These are phyloP conservation scores for Cymbopogon citratus DNA, from an alignment of 176 grass and related monocot species.

Conservation along the genomic window DNA sequence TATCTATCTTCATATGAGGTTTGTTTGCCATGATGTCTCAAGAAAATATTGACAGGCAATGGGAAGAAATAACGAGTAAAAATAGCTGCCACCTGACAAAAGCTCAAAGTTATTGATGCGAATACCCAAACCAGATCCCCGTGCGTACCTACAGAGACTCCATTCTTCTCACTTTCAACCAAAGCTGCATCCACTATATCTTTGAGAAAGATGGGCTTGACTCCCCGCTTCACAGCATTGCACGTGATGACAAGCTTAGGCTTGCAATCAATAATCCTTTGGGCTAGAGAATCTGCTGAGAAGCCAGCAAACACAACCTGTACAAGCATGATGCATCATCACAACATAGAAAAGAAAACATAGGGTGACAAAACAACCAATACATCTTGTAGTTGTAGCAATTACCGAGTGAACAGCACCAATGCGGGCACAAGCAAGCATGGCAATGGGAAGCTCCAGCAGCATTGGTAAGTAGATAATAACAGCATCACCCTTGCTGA, in stretches of 20 bases:
- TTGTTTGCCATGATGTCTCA: neutral
- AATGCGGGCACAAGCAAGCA: slow-evolving; percentile 92
- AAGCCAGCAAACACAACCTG: slow-evolving; percentile 97
- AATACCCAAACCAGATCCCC: neutral
- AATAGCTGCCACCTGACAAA: neutral
- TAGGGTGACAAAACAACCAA: neutral
- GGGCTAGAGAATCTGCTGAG: slow-evolving; percentile 79
- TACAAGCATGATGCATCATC: neutral
- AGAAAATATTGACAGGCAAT: neutral
- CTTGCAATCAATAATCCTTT: slow-evolving; percentile 87
- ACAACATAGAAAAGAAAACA: neutral
- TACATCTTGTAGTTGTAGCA: neutral
- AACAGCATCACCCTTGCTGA: slow-evolving; percentile 81
- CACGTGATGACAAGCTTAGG: slow-evolving; percentile 89
- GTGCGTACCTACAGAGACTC: slow-evolving; percentile 60
- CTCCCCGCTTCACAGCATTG: slow-evolving; percentile 79
- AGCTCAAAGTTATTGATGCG: neutral
- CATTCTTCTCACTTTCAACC: slow-evolving; percentile 57
- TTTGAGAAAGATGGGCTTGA: slow-evolving; percentile 75
- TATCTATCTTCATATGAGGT: neutral
- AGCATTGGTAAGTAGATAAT: slow-evolving; percentile 98
- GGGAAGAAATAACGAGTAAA: neutral
- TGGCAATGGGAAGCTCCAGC: slow-evolving; percentile 90
- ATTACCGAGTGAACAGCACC: slow-evolving; percentile 90
- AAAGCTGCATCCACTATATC: slow-evolving; percentile 80